A percentile compares a stretch with the other conserved stretches of the same genome.
Conservation (phyloP, 805 yeast genomes). For the Tetrapisispora fleetii region DNA sequence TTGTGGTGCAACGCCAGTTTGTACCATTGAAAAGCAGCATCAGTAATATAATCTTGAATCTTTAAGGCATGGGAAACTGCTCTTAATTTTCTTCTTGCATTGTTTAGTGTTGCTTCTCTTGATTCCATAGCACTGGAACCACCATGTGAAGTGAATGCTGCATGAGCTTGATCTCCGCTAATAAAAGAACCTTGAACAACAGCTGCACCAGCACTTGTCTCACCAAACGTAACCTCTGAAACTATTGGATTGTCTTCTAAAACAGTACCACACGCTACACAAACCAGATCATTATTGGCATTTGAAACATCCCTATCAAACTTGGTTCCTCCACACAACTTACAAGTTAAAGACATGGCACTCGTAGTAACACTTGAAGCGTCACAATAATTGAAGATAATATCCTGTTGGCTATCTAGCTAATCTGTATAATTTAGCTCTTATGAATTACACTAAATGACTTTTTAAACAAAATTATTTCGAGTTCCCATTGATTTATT, state of each 20-base stretch:
- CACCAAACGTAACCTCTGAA: slow-evolving; percentile 90
- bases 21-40: slow-evolving; percentile 84
- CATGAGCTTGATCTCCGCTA: slow-evolving; percentile 76
- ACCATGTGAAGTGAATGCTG: slow-evolving; percentile 44
- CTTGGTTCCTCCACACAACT: slow-evolving; percentile 43
- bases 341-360: slow-evolving; percentile 27
- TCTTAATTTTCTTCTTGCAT: slow-evolving; percentile 69
- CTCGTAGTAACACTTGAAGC: not conserved
- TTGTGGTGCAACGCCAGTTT: slow-evolving; percentile 75
- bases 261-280: slow-evolving; percentile 78
- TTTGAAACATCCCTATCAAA: slow-evolving; percentile 44
- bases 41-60: slow-evolving; percentile 78
- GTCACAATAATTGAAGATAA: not conserved
- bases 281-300: slow-evolving; percentile 68
- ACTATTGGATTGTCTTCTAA: slow-evolving; percentile 90
- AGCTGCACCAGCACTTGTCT: slow-evolving; percentile 87
- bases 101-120: slow-evolving; percentile 78
- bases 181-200: slow-evolving; percentile 91
- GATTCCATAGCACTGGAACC: slow-evolving; percentile 71
- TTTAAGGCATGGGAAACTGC: slow-evolving; percentile 69
- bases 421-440: no score
- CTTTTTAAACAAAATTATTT: no score
- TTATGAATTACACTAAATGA: no score
- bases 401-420: not conserved
- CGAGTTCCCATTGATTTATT: no score